Base-by-base conservation (phyloP, 306 rosid species). In the Prunus mira region DNA sequence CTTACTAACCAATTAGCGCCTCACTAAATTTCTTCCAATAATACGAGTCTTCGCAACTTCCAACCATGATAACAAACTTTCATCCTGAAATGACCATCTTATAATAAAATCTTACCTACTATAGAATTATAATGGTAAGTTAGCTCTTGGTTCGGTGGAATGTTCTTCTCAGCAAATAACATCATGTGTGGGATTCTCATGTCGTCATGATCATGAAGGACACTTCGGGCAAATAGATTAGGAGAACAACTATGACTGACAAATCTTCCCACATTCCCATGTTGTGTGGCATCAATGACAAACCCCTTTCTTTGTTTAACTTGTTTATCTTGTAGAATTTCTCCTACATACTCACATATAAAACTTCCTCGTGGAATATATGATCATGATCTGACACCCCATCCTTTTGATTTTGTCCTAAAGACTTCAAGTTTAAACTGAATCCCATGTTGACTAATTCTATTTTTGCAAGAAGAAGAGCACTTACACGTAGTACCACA, bases 261-360 rank as follows among this genome's bases (percentile, higher is more conserved):
- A 76, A 92, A 92, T 78, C 96, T 90, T 74, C 91, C 97, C 77
- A 92, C 89, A 62, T 92, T 92, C 63, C 90, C 97, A 81, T 58
- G 82, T 78, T 70, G 45, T 1, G 87, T 85, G 1, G 93, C 93
- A 63, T 88, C 89, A 67, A 90, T 86, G 45, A 88, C 88, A 82
- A 85, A 91, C 57, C 85, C 73, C 3, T 6, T 32, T 32, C 34
- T 32, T 32, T 4, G 34, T 32, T 32, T 32, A 0, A 32, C 34
- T 32, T 30, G 49, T 3, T 34, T 49, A 9, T 17, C 20, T 41
- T 22, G 25, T 46, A 1, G 15, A 4, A 87, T 52, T 75, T 84
- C 87, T 30, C 91, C 88, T 20, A 78, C 15, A 24, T 71, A 85
- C 67, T 84, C 88, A 4, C 91, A 87, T 12, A 82, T 77, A 78